Base-by-base conservation (phyloP, 306 rosid genomes). In the Castanea crenata region DNA sequence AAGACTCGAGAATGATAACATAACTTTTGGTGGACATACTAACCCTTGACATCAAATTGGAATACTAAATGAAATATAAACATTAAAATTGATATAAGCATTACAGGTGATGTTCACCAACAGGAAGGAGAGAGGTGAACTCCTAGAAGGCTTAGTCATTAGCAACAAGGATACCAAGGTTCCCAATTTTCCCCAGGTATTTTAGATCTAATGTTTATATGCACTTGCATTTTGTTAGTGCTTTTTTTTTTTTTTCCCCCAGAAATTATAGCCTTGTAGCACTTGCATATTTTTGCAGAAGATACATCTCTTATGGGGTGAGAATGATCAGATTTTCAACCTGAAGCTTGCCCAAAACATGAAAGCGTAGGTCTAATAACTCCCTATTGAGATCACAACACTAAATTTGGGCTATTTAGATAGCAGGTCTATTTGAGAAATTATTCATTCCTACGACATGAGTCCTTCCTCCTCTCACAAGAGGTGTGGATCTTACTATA, bases 301-400 rank as follows among this genome's bases (percentile, higher is more conserved):
- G 80, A 88, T 94, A 69, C 97, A 94, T 78, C 97, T 94, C 6
- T 51, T 94, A 63, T 94, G 98, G 98, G 98, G 98, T 1, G 95
- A 90, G 86, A 83, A 91, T 20, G 97, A 94, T 86, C 93, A 86
- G 85, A 79, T 92, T 75, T 94, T 94, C 89, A 85, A 91, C 44
- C 51, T 86, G 65, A 92, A 92, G 76, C 89, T 88, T 46, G 99
- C 95, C 62, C 87, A 81, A 15, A 90, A 79, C 87, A 89, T 92
- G 94, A 89, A 88, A 86, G 85, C 80, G 97, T 94, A 91, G 5
- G 86, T 81, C 46, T 6, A 67, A 21, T 31, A 9, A 62, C 19
- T 32, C 69, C 41, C 14, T 1, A 10, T 10, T 23, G 32, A 59
- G 65, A 10, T 59, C 31, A 59, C 5, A 3, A 4, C 65, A 23